phyloP scores from a whole-genome alignment of 169 alveolate genomes.

The Condylostoma magnum region DNA sequence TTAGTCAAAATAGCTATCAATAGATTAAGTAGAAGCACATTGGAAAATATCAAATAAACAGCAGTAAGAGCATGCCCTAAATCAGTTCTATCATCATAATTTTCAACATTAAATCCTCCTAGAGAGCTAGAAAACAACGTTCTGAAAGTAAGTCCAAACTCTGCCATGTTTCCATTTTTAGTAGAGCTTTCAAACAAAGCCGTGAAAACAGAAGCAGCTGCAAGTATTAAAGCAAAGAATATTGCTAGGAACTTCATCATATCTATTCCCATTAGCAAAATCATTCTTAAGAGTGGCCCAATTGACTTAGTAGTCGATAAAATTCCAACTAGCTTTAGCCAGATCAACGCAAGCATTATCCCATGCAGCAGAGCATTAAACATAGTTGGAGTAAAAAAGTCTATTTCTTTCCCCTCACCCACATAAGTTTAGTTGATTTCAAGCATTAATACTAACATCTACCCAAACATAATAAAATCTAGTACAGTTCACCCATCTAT shows the following conservation, averaged over 20 bases:
- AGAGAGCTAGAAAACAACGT: background rate
- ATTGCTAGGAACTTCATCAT: conserved; percentile 36
- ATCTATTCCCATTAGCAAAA: conserved; percentile 36
- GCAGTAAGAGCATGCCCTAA: conserved; percentile 19
- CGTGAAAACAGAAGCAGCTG: background rate
- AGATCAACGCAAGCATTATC: conserved; percentile 36
- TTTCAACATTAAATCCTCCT: background rate
- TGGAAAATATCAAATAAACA: conserved; percentile 41
- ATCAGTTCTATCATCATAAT: background rate
- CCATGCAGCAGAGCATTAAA: conserved; percentile 48
- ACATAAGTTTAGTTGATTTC: conserved; percentile 15
- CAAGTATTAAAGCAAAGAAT: conserved; percentile 22
- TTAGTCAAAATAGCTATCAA: conserved; percentile 46
- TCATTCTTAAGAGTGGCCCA: conserved; percentile 51
- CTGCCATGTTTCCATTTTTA: background rate
- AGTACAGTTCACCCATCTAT: conserved; percentile 39
- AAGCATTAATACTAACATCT: conserved; percentile 39
- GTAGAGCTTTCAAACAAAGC: background rate
- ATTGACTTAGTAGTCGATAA: conserved; percentile 40
- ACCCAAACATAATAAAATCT: conserved; percentile 42
- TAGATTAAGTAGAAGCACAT: conserved; percentile 44
- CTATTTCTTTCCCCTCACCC: conserved; percentile 5
- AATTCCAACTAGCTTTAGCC: conserved; percentile 30
- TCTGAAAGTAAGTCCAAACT: background rate
- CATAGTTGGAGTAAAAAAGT: background rate